These are phyloP conservation scores for Monosporascus sp. DNA, from an alignment of 2,329 filamentous ascomycete genomes.

Conservation along the genomic window DNA sequence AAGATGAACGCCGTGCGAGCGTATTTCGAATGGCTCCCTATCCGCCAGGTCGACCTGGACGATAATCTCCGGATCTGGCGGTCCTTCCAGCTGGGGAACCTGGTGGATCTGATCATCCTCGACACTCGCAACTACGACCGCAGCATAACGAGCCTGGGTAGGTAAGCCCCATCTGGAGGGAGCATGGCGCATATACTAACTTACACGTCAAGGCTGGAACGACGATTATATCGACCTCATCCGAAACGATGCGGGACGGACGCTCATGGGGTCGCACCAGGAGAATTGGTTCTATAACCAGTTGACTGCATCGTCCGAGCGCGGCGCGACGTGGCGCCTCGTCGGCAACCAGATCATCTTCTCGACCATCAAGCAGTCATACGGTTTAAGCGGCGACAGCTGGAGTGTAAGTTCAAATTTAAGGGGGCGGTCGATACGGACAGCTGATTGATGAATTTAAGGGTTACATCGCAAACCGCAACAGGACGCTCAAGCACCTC, in stretches of 20 bases:
- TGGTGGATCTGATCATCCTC: conserved; percentile 63
- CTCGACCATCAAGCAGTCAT: conserved; percentile 41
- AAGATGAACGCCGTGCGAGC: conserved; percentile 70
- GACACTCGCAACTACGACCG: conserved; percentile 67
- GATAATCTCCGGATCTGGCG: conserved; percentile 67
- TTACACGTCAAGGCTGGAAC: conserved; percentile 49
- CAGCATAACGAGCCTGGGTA: conserved; percentile 48
- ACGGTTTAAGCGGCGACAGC: conserved; percentile 26
- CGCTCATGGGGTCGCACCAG: conserved; percentile 66
- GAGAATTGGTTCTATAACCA: conserved; percentile 69
- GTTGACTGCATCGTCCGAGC: conserved; percentile 51
- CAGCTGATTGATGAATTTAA: conserved; percentile 33
- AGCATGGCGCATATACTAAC: neutral
- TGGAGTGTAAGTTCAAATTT: conserved; percentile 28
- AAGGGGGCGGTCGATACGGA: no score
- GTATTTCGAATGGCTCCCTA: conserved; percentile 63
- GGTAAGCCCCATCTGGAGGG: neutral
- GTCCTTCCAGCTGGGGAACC: conserved; percentile 58
- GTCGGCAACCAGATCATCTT: conserved; percentile 70
- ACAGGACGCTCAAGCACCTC: conserved; percentile 62
- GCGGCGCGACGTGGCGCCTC: conserved; percentile 66
- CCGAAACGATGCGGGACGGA: conserved; percentile 60
- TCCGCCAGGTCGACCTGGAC: conserved; percentile 61
- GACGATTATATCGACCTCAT: conserved; percentile 57
- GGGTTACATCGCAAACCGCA: conserved; percentile 65